Conservation (phyloP, 108 stramenopile species). For the Pseudonitzschia multiseries region DNA sequence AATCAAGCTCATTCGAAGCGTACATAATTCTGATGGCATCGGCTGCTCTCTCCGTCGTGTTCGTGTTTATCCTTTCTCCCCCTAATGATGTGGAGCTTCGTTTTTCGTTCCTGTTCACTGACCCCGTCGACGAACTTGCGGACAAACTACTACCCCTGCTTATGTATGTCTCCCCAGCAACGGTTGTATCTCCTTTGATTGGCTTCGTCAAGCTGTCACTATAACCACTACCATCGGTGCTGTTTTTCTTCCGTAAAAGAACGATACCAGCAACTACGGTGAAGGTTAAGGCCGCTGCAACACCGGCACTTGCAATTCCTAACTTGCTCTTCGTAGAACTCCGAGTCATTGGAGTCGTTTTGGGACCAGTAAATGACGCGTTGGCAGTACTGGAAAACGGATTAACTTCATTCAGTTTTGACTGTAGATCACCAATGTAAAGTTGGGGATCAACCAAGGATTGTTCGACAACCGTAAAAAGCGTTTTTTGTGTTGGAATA, state of each 20-base stretch:
- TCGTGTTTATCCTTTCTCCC: background rate
- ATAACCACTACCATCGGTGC: slow-evolving; percentile 12
- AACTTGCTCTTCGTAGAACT: background rate
- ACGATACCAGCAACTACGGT: slow-evolving; percentile 15
- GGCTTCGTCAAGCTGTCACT: slow-evolving; percentile 2
- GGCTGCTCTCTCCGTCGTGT: background rate
- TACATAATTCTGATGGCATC: background rate
- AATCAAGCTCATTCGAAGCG: too few relatives aligned
- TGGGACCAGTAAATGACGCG: slow-evolving; percentile 6
- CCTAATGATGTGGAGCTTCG: background rate
- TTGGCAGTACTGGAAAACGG: slow-evolving; percentile 24
- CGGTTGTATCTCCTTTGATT: slow-evolving; percentile 14
- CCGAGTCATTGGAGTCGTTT: background rate
- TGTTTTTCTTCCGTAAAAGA: slow-evolving; percentile 2
- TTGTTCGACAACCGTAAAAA: slow-evolving; percentile 12
- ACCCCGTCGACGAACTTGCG: background rate
- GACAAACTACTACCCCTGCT: slow-evolving; percentile 3
- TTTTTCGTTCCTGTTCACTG: background rate
- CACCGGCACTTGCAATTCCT: slow-evolving; percentile 20
- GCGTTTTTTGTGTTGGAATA: slow-evolving; percentile 16
- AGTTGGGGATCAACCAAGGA: slow-evolving; percentile 9
- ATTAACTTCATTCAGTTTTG: slow-evolving; percentile 17
- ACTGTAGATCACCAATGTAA: slow-evolving; percentile 14
- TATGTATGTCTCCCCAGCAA: slow-evolving; percentile 33
- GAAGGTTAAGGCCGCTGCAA: slow-evolving; percentile 6